Base-by-base conservation (phyloP, 805 yeast species). In the Cyberlindnera nakhonratchasimensis region DNA sequence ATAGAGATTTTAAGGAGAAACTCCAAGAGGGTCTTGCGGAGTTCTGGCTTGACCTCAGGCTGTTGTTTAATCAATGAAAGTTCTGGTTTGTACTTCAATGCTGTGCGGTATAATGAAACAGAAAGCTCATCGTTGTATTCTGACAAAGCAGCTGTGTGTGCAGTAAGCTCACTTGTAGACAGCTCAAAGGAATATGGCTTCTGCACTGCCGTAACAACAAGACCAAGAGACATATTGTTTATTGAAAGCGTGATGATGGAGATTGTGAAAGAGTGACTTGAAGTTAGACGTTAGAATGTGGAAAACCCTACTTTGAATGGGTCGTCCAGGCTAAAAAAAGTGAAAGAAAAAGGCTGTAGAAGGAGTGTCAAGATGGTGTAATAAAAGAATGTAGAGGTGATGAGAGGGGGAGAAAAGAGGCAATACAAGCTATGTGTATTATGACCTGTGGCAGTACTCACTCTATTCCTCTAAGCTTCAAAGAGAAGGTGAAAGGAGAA, bases 41-140 rank as follows among this genome's bases (percentile, higher is more conserved):
- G 77, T 30, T 71, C 69, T 66, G 87, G 79, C 40, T 80, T 77
- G 45, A 91, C 70, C 57, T 89, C 95, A 10, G 97, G 97, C 65
- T 91, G 99, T 51, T 86, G 83, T 45, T 78, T 81, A 53, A 89
- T 85, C 64, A 88, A 70, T 60, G 76, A 62, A 46, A 80, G 57
- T 59, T 77, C 72, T 12, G 91, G 85, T 44, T 67, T 71, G 52
- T 66, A 61, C 24, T 52, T 54, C 26, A 65, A 61, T 29, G 63
- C 67, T 47, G 52, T 64, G 34, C 67, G 66, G 51, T 53, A 65
- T 39, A 50, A 64, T 48, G 61, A 64, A 9, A 61, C 52, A 2
- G 74, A 67, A 13, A 80, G 65, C 45, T 80, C 86, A 18, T 63
- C 63, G 38, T 70, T 70, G 54, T 80, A 80, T 51, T 80, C 86